Evolutionary conservation across 345 rosid genomes (phyloP), one percentile per base, ranked within the genome.

Genomic region (Salix caprea): DNA sequence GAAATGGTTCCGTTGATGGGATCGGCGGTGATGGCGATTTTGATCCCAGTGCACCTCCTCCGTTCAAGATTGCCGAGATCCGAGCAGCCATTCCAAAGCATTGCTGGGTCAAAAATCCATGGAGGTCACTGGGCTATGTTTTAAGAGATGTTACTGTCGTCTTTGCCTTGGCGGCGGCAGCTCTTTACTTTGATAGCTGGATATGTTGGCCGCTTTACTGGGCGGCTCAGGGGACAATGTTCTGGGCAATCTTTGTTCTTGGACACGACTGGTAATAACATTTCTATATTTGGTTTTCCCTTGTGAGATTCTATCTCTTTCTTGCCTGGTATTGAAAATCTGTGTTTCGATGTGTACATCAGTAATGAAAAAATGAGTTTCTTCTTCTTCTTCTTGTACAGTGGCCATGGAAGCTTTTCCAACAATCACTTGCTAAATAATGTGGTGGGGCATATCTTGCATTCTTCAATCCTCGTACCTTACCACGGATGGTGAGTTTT

Each of bases 361-460:
- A 24, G 64, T 73, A 3, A 8, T 8, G 16, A 5, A 8, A 8
- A 26, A 26, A 9, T 6, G 37, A 36, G 37, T 36, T 36, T 42
- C 15, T 12, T 23, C 54, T 24, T 4, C 28, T 42, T 46, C 15
- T 26, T 2, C 16, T 61, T 78, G 12, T 73, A 44, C 72, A 81
- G 84, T 44, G 84, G 84, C 14, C 84, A 81, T 52, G 84, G 84
- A 28, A 81, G 84, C 56, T 81, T 81, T 77, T 81, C 84, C 3
- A 77, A 81, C 56, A 73, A 18, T 44, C 6, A 72, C 16, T 1
- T 50, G 64, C 81, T 81, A 4, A 81, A 81, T 18, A 81, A 48
- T 48, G 65, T 65, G 60, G 72, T 74, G 69, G 81, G 84, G n/a
- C 84, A 77, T 70, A 2, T 81, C 75, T 32, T 81, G 75, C 81